Conservation (phyloP, 345 rosid species). For the Aegle marmelos region DNA sequence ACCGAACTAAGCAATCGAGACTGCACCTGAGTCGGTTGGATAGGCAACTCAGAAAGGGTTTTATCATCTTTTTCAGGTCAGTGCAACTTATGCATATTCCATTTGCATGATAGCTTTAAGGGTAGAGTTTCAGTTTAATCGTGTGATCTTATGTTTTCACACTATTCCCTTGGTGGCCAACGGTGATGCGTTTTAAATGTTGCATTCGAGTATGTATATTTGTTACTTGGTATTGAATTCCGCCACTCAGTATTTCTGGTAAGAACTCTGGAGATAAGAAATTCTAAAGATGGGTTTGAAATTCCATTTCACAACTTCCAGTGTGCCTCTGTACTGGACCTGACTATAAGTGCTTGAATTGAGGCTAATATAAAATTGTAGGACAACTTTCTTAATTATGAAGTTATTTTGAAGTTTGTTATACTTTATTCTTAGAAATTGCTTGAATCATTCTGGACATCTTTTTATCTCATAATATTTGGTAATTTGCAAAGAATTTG, state of each 20-base stretch:
- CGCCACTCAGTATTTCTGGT: background rate
- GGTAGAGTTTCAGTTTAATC: background rate
- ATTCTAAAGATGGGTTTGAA: background rate
- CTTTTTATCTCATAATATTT: background rate
- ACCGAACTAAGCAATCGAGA: background rate
- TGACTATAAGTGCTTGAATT: background rate
- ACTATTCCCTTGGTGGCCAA: background rate
- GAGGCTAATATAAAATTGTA: background rate
- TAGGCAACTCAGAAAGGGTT: background rate
- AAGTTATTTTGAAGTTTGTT: background rate
- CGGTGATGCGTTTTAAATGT: background rate
- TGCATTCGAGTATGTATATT: background rate
- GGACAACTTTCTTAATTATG: background rate
- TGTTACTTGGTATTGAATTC: background rate
- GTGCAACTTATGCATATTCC: background rate
- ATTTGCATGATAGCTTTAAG: background rate
- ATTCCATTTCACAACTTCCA: background rate
- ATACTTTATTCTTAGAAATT: background rate
- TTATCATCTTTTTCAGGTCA: constrained; percentile 11
- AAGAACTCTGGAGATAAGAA: background rate
- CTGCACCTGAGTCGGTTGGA: background rate
- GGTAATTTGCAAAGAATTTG: too few species aligned
- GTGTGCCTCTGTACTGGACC: too few species aligned
- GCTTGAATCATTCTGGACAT: background rate
- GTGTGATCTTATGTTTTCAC: background rate